phyloP scores from a whole-genome alignment of 306 rosid genomes.

The Sechiopsis laciniata region DNA sequence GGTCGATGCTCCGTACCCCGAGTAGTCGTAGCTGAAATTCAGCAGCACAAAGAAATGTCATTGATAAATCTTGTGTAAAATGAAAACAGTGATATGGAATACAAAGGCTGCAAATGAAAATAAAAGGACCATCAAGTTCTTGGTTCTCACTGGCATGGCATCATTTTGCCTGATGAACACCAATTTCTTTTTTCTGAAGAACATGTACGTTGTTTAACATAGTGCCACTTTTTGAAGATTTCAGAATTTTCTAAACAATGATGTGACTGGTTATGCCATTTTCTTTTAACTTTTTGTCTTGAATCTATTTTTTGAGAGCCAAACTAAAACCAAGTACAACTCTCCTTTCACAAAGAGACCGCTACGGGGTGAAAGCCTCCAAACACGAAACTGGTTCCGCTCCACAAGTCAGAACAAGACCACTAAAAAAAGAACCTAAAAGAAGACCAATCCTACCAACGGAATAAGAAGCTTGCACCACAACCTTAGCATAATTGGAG shows the following conservation, averaged over 20 bases:
- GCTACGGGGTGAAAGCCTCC: too few species aligned
- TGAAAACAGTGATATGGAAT: not conserved
- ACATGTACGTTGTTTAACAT: not conserved
- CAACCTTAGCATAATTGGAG: too few species aligned
- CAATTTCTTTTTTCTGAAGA: not conserved
- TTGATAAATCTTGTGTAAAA: not conserved
- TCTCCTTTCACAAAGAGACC: too few species aligned
- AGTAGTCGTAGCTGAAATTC: conserved; percentile 83
- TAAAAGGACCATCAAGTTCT: not conserved
- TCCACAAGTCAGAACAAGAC: too few species aligned
- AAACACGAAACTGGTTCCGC: too few species aligned
- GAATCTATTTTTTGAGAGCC: too few species aligned
- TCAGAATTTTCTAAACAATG: conserved; percentile 7
- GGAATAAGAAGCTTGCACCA: too few species aligned
- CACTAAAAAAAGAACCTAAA: too few species aligned
- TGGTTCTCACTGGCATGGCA: not conserved
- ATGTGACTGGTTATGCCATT: not conserved
- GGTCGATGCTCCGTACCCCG: conserved; percentile 89
- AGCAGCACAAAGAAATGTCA: conserved; percentile 20
- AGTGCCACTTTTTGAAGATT: not conserved
- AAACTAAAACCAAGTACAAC: too few species aligned
- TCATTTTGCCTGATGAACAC: not conserved
- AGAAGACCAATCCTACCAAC: too few species aligned
- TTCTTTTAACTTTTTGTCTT: not conserved
- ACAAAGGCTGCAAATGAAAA: not conserved